Evolutionary conservation across 495 filamentous ascomycete species (phyloP).

Genomic region (Aspergillus kassunensis): DNA sequence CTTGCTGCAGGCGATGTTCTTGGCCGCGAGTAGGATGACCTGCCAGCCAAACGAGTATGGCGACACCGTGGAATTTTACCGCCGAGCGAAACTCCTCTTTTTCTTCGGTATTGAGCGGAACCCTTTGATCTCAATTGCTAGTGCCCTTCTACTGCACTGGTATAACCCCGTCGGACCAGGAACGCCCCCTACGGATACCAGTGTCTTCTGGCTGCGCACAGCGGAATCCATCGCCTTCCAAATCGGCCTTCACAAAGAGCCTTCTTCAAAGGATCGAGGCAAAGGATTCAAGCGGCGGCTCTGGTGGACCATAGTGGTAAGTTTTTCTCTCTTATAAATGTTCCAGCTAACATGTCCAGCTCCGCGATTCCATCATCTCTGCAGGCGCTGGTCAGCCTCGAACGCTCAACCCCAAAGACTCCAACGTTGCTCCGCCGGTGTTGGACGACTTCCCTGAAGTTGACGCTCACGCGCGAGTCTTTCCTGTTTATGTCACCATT

Average conservation of each 20-base stretch:
- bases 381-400: neutral
- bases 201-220: constrained; percentile 3
- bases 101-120: constrained; percentile 2
- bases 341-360: neutral
- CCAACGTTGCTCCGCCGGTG: neutral
- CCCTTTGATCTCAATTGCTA: neutral
- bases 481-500: neutral
- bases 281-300: neutral
- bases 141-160: neutral
- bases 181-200: neutral
- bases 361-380: neutral
- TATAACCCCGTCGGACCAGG: constrained; percentile 1
- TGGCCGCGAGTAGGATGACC: neutral
- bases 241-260: constrained; percentile 2
- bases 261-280: neutral
- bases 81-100: constrained; percentile 2
- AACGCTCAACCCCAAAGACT: neutral
- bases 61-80: neutral
- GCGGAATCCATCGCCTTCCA: constrained; percentile 5
- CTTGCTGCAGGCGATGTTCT: neutral
- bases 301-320: constrained; percentile 6
- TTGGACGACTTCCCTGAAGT: neutral
- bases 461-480: neutral
- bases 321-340: too few species aligned
- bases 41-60: neutral